These are phyloP conservation scores for Exserohilum rostratum DNA, from an alignment of 2,329 filamentous ascomycete genomes.

Conservation along the genomic window DNA sequence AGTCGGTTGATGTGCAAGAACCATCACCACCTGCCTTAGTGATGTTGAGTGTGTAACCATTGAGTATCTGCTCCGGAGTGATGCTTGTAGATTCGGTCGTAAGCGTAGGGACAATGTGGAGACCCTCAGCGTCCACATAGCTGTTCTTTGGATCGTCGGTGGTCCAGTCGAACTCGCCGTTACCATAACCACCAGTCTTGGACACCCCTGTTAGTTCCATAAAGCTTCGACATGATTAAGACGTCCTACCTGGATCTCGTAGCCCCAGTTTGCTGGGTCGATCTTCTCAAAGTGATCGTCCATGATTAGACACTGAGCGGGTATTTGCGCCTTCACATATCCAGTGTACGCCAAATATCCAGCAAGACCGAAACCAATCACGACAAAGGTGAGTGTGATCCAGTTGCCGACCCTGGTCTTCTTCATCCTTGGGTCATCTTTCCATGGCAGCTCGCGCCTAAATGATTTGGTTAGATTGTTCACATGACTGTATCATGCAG, in stretches of 20 bases:
- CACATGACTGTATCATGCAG: background rate
- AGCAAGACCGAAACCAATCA: conserved; percentile 17
- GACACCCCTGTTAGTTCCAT: background rate
- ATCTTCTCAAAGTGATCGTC: conserved; percentile 68
- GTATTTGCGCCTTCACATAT: conserved; percentile 19
- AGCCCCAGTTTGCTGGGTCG: conserved; percentile 68
- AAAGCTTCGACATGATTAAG: background rate
- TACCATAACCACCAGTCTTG: conserved; percentile 72
- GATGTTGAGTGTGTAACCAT: conserved; percentile 34
- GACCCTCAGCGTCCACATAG: conserved; percentile 69
- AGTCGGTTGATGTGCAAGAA: conserved; percentile 68
- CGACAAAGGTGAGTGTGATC: conserved; percentile 24
- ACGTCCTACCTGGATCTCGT: conserved; percentile 67
- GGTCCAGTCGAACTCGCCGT: conserved; percentile 72
- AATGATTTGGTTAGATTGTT: background rate
- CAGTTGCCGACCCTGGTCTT: conserved; percentile 29
- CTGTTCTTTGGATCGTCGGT: conserved; percentile 75
- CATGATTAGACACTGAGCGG: conserved; percentile 33
- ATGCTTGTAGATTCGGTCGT: conserved; percentile 67
- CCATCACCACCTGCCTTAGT: conserved; percentile 50
- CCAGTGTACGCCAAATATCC: conserved; percentile 31
- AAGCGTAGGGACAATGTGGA: conserved; percentile 77
- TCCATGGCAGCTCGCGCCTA: conserved; percentile 34
- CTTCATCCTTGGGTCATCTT: conserved; percentile 27
- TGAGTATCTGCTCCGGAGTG: conserved; percentile 71